Evolutionary conservation across 306 rosid species (phyloP), one percentile per base, ranked within the genome.

Genomic region (Purshia tridentata): DNA sequence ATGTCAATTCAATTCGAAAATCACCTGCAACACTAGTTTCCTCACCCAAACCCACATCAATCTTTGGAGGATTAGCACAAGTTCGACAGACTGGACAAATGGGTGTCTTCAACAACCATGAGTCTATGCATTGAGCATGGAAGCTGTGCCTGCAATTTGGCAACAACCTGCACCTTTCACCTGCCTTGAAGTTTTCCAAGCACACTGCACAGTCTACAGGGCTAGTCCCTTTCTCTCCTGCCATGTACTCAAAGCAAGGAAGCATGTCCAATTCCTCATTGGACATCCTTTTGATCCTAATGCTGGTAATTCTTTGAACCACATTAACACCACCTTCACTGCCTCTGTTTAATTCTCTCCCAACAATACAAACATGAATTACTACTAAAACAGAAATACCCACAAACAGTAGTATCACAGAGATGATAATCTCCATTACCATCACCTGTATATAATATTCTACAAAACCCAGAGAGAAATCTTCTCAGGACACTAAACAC

Each of bases 341-440:
- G 40, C 37, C 77, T 70, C 82, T 65, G 29, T 75, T 46, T 46
- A 70, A 79, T 10, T 65, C 74, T 51, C 81, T 83, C 61, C 83
- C 75, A 35, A 77, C 80, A 4, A 81, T 62, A 42, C 86, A 86
- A 2, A 87, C 63, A 82, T 91, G 97, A 51, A 87, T 81, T 12
- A 68, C 63, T 7, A 84, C 86, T 72, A 87, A 78, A 68, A 91
- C 66, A n/a, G 72, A 82, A 48, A 91, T 83, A n/a, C 91, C 97
- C 59, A 80, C 84, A 42, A 89, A 67, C 47, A 91, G 61, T 4
- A 91, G 79, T 14, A 84, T 71, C 77, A 76, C 77, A 35, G 90
- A 78, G 72, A 87, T 62, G 6, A 83, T 53, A 67, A 91, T 81
- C 63, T 80, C 96, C 86, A 78, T 81, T 37, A 23, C 86, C 86